Percentiles rank a stretch among this genome's conserved stretches.
These are phyloP conservation scores for Ceratocystis eucalypticola DNA, from an alignment of 2,329 filamentous ascomycete species.

Conservation along the genomic window DNA sequence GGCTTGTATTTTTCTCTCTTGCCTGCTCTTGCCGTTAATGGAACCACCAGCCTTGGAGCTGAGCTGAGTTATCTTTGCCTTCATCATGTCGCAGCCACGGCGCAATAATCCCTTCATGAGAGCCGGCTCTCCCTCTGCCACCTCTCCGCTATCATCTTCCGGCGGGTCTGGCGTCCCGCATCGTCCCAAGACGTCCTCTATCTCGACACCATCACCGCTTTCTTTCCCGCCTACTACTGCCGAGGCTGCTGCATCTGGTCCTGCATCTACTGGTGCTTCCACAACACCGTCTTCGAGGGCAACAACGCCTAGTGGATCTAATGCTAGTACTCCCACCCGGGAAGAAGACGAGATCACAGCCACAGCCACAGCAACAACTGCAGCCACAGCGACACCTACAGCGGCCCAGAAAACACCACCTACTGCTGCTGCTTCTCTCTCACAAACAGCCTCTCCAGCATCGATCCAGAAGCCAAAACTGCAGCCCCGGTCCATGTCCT, in stretches of 20 bases:
- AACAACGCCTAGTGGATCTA: background rate
- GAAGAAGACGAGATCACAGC: background rate
- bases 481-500: constrained; percentile 15
- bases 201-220: constrained; percentile 45
- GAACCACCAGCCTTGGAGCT: background rate
- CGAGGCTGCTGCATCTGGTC: background rate
- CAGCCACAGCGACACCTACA: background rate
- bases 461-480: constrained; percentile 6
- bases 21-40: background rate
- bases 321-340: background rate
- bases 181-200: constrained; percentile 63
- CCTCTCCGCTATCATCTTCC: constrained; percentile 25
- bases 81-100: constrained; percentile 41
- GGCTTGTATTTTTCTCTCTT: background rate
- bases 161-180: constrained; percentile 27
- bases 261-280: background rate
- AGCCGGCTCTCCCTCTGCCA: constrained; percentile 43
- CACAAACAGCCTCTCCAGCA: background rate
- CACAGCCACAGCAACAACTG: background rate
- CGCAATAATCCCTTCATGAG: constrained; percentile 71
- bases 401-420: background rate
- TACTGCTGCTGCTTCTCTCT: background rate
- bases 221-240: constrained; percentile 27
- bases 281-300: background rate
- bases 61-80: background rate